Evolutionary conservation across 805 yeast genomes (phyloP).

Genomic region (Dipodascus geniculatus): DNA sequence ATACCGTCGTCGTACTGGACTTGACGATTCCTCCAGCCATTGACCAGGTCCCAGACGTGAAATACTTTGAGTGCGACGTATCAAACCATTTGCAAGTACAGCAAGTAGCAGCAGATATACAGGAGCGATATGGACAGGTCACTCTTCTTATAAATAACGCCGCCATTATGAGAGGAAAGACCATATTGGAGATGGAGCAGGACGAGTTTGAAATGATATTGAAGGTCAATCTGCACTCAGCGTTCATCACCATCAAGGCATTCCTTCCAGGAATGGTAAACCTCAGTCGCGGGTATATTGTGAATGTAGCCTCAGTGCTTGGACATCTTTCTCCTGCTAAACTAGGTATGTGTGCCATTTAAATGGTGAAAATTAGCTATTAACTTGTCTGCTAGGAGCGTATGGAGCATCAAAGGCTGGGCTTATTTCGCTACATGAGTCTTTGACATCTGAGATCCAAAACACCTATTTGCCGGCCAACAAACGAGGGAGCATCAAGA

Average conservation of each 20-base stretch:
- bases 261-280: slow-evolving; percentile 65
- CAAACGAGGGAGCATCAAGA: slow-evolving; percentile 42
- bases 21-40: slow-evolving; percentile 32
- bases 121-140: slow-evolving; percentile 41
- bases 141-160: slow-evolving; percentile 78
- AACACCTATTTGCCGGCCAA: slow-evolving; percentile 22
- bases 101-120: slow-evolving; percentile 30
- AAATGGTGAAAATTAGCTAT: not conserved
- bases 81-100: slow-evolving; percentile 37
- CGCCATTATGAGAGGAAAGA: slow-evolving; percentile 51
- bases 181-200: slow-evolving; percentile 40
- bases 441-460: slow-evolving; percentile 57
- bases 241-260: slow-evolving; percentile 55
- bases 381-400: slow-evolving; percentile 27
- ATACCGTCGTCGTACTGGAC: slow-evolving; percentile 57
- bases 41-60: slow-evolving; percentile 30
- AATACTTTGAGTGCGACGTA: slow-evolving; percentile 62
- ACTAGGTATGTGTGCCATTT: slow-evolving; percentile 25
- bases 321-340: slow-evolving; percentile 81
- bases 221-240: slow-evolving; percentile 57
- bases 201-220: slow-evolving; percentile 53
- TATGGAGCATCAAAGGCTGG: slow-evolving; percentile 93
- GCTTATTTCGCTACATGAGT: slow-evolving; percentile 71
- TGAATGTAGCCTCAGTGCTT: slow-evolving; percentile 73
- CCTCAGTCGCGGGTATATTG: slow-evolving; percentile 55